Percentiles rank a stretch among this genome's conserved stretches.
These are phyloP conservation scores for Trametes villosa DNA, from an alignment of 768 basidiomycete species.

Conservation along the genomic window DNA sequence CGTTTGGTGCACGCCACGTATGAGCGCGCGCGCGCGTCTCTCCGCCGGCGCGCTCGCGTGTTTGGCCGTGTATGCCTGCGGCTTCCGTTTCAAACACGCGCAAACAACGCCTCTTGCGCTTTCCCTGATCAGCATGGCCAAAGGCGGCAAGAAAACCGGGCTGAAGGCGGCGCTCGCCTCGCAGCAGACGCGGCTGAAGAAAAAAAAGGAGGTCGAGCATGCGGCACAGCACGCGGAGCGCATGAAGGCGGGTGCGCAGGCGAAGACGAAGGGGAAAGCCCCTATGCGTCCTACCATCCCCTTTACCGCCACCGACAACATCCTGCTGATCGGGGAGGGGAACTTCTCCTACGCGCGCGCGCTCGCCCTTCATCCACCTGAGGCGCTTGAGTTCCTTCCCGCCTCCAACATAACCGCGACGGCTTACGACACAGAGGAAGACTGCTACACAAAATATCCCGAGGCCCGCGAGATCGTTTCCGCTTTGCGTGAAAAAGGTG, in stretches of 20 bases:
- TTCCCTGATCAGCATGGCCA: conserved; percentile 29
- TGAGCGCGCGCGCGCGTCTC: background rate
- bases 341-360: conserved; percentile 92
- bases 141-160: conserved; percentile 47
- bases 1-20: conserved; percentile 15
- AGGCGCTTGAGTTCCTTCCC: conserved; percentile 54
- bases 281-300: conserved; percentile 57
- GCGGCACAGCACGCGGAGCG: conserved; percentile 55
- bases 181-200: conserved; percentile 67
- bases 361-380: conserved; percentile 55
- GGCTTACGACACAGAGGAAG: conserved; percentile 77
- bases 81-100: conserved; percentile 27
- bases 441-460: conserved; percentile 83
- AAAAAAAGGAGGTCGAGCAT: conserved; percentile 56
- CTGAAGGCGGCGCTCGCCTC: conserved; percentile 72
- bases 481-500: conserved; percentile 60
- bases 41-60: conserved; percentile 3
- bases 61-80: conserved; percentile 28
- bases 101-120: conserved; percentile 26
- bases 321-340: conserved; percentile 89
- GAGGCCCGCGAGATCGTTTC: conserved; percentile 65
- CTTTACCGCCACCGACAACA: conserved; percentile 64
- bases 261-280: conserved; percentile 47
- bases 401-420: conserved; percentile 81
- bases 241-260: conserved; percentile 32